Base-by-base conservation (phyloP, 441 rosid genomes). In the Corymbia calophylla region DNA sequence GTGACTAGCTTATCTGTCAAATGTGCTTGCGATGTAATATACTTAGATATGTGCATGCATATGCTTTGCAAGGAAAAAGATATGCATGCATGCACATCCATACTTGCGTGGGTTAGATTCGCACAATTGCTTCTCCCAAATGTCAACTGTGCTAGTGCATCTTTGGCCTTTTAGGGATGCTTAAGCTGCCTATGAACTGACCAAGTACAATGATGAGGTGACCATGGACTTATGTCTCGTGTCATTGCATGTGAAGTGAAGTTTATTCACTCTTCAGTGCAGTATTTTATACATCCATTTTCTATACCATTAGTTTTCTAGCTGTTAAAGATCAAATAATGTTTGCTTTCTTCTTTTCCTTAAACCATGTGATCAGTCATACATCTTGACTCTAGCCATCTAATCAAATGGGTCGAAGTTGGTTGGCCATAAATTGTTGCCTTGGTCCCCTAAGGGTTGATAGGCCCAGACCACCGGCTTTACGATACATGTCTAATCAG, bases 1-100 rank as follows among this genome's bases (percentile, higher is more conserved):
- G 99, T 98, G 92, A 90, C 53, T 87, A 44, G 23, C 87, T 55
- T 77, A 44, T 77, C 84, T 17, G 1, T 77, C 51, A 44, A 23
- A 23, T 77, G 51, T 0, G 17, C 3, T 3, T 77, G 53, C 84
- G n/a, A 25, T 77, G 51, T 77, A 44, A 44, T 48, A 14, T 77
- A 25, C 84, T 77, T 23, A 13, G 84, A 77, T 73, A 73, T 13
- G 48, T 35, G 49, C 82, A 44, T 73, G 49, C 29, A 35, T 73
- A 39, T 39, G 82, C 49, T 39, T 73, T 35, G 48, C 82, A 73
- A 73, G 82, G 44, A 73, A 70, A 70, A 73, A 35, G 49, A 19
- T 39, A 11, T 39, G 82, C 82, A 19, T 35, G 82, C 82, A 39
- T 77, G n/a, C 51, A 44, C 84, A 77, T 39, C 18, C 51, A 23